Evolutionary conservation across 108 stramenopile species (phyloP).

Genomic region (Aurantiochytrium sp.): DNA sequence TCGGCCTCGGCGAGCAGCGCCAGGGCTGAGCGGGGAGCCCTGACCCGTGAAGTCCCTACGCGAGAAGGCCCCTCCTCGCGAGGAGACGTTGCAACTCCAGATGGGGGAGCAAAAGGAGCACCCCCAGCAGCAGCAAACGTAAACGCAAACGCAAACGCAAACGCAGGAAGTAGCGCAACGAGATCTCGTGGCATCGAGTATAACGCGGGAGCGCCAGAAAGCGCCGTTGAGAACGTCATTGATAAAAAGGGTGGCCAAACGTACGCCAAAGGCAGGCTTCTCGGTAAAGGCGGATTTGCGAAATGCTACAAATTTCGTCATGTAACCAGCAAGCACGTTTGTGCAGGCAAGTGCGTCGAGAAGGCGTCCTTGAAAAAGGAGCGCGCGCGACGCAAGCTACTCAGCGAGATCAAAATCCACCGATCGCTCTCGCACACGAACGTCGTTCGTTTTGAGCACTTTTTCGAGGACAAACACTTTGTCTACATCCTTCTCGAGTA

Average conservation of each 20-base stretch:
- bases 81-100: too few species aligned
- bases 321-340: conserved; percentile 66
- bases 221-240: not conserved
- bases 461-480: conserved; percentile 88
- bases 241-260: conserved; percentile 10
- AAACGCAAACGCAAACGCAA: too few species aligned
- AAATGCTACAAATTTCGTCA: conserved; percentile 76
- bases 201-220: not conserved
- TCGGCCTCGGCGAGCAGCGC: too few species aligned
- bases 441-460: conserved; percentile 90
- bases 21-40: too few species aligned
- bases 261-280: conserved; percentile 13
- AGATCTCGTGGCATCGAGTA: not conserved
- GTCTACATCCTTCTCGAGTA: conserved; percentile 96
- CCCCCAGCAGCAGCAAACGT: too few species aligned
- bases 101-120: too few species aligned
- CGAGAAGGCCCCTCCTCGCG: too few species aligned
- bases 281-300: conserved; percentile 72
- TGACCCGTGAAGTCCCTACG: too few species aligned
- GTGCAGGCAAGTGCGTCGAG: conserved; percentile 83
- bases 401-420: conserved; percentile 96
- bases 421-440: conserved; percentile 77
- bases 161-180: not conserved
- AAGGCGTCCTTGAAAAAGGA: conserved; percentile 80
- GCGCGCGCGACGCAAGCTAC: conserved; percentile 71